phyloP scores from a whole-genome alignment of 2,329 filamentous ascomycete species.

The Apiospora arundinis region DNA sequence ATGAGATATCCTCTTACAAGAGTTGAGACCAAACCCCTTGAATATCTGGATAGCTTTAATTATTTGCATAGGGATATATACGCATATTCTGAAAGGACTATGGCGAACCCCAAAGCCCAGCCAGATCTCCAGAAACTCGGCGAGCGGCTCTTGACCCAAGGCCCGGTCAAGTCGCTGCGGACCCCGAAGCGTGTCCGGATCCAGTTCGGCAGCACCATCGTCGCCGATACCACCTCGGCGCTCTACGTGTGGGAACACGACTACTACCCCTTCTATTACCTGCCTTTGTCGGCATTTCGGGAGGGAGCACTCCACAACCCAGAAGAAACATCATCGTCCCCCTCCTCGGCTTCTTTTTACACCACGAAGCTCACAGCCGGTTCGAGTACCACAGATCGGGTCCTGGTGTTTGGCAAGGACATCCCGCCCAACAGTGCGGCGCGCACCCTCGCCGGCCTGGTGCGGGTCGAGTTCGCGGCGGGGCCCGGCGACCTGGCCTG shows the following conservation, averaged over 20 bases:
- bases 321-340: neutral
- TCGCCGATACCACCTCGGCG: conserved; percentile 43
- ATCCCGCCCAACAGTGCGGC: conserved; percentile 20
- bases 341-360: neutral
- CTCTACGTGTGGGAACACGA: conserved; percentile 45
- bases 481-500: conserved; percentile 37
- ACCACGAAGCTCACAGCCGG: neutral
- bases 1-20: neutral
- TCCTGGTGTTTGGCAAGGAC: conserved; percentile 32
- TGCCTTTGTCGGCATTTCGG: conserved; percentile 35
- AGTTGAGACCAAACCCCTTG: too few relatives aligned
- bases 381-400: conserved; percentile 31
- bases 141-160: conserved; percentile 32
- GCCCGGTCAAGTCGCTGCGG: conserved; percentile 40
- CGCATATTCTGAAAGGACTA: neutral
- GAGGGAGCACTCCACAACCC: conserved; percentile 22
- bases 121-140: conserved; percentile 36
- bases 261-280: conserved; percentile 43
- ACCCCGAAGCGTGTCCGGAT: conserved; percentile 42
- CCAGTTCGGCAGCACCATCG: conserved; percentile 35
- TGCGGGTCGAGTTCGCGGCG: conserved; percentile 32
- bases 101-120: conserved; percentile 26
- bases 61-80: neutral
- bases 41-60: neutral
- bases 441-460: conserved; percentile 32